phyloP scores from a whole-genome alignment of 2,329 filamentous ascomycete genomes.

The Neonectria magnoliae region DNA sequence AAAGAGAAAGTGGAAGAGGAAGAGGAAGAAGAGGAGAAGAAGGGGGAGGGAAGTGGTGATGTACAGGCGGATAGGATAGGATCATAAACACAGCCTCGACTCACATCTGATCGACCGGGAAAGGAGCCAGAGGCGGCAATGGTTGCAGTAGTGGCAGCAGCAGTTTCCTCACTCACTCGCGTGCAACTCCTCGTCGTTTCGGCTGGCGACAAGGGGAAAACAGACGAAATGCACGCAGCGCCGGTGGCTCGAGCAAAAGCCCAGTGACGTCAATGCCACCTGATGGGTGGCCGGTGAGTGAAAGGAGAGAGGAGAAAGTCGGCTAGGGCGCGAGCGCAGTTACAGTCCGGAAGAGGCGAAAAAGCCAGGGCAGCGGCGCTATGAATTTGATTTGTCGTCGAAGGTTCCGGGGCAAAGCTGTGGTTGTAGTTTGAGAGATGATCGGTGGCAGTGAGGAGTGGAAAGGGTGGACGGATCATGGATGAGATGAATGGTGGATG shows the following conservation, averaged over 20 bases:
- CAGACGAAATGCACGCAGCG: slow-evolving; percentile 19
- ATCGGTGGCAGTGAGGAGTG: slow-evolving; percentile 9
- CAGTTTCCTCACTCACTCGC: slow-evolving; percentile 27
- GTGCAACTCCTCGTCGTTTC: slow-evolving; percentile 17
- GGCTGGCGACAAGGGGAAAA: slow-evolving; percentile 20
- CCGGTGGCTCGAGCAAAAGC: slow-evolving; percentile 21
- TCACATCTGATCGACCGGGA: slow-evolving; percentile 11
- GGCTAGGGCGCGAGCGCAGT: slow-evolving; percentile 20
- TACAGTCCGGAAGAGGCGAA: not conserved
- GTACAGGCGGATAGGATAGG: slow-evolving; percentile 24
- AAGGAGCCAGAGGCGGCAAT: slow-evolving; percentile 3
- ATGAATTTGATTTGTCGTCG: slow-evolving; percentile 1
- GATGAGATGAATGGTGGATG: not conserved
- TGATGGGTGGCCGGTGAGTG: slow-evolving; percentile 30
- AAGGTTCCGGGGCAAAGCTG: not conserved
- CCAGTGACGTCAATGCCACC: slow-evolving; percentile 44
- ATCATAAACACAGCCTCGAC: slow-evolving; percentile 12
- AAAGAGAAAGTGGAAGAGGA: slow-evolving; percentile 6
- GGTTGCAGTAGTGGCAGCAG: slow-evolving; percentile 2
- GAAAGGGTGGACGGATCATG: not conserved
- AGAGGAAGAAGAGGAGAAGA: not conserved
- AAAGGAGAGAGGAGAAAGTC: slow-evolving; percentile 22
- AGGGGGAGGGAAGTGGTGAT: slow-evolving; percentile 23
- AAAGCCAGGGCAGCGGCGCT: not conserved
- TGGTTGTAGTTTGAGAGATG: slow-evolving; percentile 9